These are phyloP conservation scores for Paramecium sexaurelia DNA, from an alignment of 73 alveolate genomes.

Conservation along the genomic window DNA sequence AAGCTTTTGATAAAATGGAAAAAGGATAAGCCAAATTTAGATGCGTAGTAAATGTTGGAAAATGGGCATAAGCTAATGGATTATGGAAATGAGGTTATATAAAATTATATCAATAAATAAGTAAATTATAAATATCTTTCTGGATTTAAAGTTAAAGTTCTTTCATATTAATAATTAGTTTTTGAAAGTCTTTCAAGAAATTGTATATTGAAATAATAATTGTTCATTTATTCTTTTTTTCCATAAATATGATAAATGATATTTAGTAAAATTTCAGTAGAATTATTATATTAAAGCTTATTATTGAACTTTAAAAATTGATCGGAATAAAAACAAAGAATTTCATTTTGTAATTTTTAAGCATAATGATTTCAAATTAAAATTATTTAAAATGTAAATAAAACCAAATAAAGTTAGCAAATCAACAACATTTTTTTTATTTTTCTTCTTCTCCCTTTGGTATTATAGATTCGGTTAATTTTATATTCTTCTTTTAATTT, in stretches of 20 bases:
- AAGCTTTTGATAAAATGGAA: conserved; percentile 75
- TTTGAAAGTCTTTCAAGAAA: no score
- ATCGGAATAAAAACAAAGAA: no score
- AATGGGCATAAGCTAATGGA: conserved; percentile 62
- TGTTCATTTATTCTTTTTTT: no score
- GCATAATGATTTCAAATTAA: no score
- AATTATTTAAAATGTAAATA: neutral
- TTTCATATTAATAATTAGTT: no score
- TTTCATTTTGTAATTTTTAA: no score
- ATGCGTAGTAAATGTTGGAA: conserved; percentile 70
- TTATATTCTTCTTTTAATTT: neutral
- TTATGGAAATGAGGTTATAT: conserved; percentile 35
- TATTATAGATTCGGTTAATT: neutral
- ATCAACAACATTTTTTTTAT: neutral
- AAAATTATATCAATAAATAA: neutral
- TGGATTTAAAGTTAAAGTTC: neutral
- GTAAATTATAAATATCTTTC: neutral
- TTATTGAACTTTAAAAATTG: no score
- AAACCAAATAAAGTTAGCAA: neutral
- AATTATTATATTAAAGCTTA: no score
- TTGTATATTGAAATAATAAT: no score
- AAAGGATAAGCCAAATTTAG: conserved; percentile 72
- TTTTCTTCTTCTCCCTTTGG: neutral
- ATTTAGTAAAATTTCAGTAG: no score
- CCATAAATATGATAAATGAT: no score